Percentiles rank a stretch among this genome's conserved stretches.
Conservation (phyloP, 257 asterid genomes). For the Cinchona pubescens region DNA sequence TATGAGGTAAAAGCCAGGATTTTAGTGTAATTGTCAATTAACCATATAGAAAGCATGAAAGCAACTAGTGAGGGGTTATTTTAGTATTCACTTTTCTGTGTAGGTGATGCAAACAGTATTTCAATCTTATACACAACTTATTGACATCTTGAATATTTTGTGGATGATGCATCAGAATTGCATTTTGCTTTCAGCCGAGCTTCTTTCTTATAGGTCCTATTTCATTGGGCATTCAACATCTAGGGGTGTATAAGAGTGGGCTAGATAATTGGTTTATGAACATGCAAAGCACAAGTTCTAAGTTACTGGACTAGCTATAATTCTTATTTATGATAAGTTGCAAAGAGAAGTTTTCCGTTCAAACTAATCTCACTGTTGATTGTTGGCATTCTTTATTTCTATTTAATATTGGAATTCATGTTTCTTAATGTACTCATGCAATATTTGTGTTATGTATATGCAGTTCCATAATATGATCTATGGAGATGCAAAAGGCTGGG, state of each 20-base stretch:
- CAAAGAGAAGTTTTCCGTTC: neutral
- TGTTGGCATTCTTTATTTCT: neutral
- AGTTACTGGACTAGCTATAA: neutral
- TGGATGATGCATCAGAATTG: no score
- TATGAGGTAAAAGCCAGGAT: neutral
- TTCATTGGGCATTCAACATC: no score
- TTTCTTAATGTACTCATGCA: constrained; percentile 13
- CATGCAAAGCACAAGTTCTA: neutral
- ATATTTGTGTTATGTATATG: constrained; percentile 21
- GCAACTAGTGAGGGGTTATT: neutral
- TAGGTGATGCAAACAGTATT: neutral
- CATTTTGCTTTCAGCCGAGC: no score
- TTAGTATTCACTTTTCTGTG: neutral
- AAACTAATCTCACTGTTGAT: neutral
- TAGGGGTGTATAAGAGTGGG: no score
- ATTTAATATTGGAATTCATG: neutral
- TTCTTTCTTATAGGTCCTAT: no score
- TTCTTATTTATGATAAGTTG: neutral
- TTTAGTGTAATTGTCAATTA: neutral
- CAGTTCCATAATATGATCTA: constrained; percentile 61
- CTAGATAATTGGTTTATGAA: neutral
- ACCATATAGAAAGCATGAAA: neutral
- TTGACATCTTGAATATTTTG: no score
- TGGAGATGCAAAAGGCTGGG: constrained; percentile 76
- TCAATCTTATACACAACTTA: neutral